These are phyloP conservation scores for Hypoxylon perforatum DNA, from an alignment of 495 filamentous ascomycete genomes.

Conservation along the genomic window DNA sequence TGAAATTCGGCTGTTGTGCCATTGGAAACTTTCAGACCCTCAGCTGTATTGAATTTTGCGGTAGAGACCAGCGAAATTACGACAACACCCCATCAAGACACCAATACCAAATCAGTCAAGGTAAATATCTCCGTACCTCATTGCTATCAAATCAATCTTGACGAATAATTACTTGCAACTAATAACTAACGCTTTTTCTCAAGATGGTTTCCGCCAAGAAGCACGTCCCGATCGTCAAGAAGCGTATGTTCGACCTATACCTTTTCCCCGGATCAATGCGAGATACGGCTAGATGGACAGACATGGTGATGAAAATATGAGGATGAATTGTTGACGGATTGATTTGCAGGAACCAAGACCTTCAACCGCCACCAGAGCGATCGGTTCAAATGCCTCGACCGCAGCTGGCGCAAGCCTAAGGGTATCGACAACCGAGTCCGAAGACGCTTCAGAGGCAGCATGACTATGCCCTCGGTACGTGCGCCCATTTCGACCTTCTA, in stretches of 20 bases:
- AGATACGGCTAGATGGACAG: constrained; percentile 32
- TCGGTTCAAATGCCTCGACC: constrained; percentile 87
- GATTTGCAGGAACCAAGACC: constrained; percentile 77
- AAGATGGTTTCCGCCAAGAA: constrained; percentile 99
- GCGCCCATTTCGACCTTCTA: not conserved
- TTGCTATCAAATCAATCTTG: not conserved
- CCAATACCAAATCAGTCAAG: constrained; percentile 59
- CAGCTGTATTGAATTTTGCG: constrained; percentile 52
- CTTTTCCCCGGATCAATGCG: constrained; percentile 17
- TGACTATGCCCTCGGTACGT: constrained; percentile 98
- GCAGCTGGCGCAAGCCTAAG: constrained; percentile 98
- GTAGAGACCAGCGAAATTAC: constrained; percentile 50
- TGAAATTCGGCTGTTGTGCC: constrained; percentile 34
- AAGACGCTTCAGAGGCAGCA: constrained; percentile 74
- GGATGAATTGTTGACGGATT: constrained; percentile 46
- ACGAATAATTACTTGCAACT: constrained; percentile 42
- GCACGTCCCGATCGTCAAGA: constrained; percentile 99
- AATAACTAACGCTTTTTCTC: constrained; percentile 42
- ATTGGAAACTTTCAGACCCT: constrained; percentile 39
- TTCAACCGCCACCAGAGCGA: constrained; percentile 98
- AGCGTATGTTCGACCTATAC: constrained; percentile 76
- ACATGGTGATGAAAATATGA: constrained; percentile 23
- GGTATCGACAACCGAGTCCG: constrained; percentile 87
- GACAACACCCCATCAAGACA: constrained; percentile 54
- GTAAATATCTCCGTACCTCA: constrained; percentile 45